phyloP scores from a whole-genome alignment of 2,329 filamentous ascomycete species.

The Hypoxylon sp. region DNA sequence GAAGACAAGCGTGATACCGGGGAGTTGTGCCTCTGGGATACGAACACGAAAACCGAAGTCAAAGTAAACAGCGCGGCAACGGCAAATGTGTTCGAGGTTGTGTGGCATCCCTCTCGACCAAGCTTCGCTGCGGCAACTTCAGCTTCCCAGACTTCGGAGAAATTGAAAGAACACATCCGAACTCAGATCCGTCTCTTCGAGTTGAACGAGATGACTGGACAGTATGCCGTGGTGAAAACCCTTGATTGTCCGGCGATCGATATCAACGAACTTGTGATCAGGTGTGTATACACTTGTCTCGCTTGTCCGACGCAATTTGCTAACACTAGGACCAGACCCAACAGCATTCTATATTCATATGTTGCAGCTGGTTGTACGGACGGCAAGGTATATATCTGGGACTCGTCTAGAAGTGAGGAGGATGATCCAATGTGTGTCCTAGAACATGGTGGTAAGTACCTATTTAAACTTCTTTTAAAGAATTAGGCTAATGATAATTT shows the following conservation, averaged over 20 bases:
- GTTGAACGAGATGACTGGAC: constrained; percentile 51
- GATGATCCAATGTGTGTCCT: constrained; percentile 70
- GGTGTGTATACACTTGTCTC: constrained; percentile 53
- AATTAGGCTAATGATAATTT: constrained; percentile 18
- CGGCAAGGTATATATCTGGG: constrained; percentile 74
- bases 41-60: constrained; percentile 60
- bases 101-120: constrained; percentile 71
- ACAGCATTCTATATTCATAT: constrained; percentile 65
- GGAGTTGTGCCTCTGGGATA: constrained; percentile 73
- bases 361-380: constrained; percentile 74
- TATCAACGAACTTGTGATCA: constrained; percentile 73
- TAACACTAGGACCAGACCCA: constrained; percentile 61
- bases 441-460: constrained; percentile 63
- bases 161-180: constrained; percentile 60
- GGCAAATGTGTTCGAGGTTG: constrained; percentile 75
- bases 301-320: constrained; percentile 12
- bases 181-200: constrained; percentile 73
- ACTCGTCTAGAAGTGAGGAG: constrained; percentile 68
- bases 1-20: constrained; percentile 70
- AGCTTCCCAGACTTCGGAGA: constrained; percentile 60
- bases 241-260: constrained; percentile 73
- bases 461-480: constrained; percentile 52
- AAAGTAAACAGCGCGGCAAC: constrained; percentile 66
- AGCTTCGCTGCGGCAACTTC: constrained; percentile 72
- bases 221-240: constrained; percentile 65